A percentile compares a stretch with the other conserved stretches of the same genome.
phyloP scores from a whole-genome alignment of 2,329 filamentous ascomycete genomes.

The Claviceps sorghi region DNA sequence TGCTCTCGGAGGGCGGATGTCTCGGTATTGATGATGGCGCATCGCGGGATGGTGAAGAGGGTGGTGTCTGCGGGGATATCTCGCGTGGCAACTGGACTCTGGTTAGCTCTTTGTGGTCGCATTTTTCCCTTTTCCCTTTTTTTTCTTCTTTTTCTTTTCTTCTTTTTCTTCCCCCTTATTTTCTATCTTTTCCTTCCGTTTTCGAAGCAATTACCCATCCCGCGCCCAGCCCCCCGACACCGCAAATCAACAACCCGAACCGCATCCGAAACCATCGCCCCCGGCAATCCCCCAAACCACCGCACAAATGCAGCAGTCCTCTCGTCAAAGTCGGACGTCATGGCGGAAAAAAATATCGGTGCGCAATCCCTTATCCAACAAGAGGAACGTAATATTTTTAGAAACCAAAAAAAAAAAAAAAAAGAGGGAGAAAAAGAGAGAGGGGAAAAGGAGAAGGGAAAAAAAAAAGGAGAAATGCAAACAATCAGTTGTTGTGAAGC shows the following conservation, averaged over 20 bases:
- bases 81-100: slow-evolving; percentile 45
- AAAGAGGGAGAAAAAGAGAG: too few species aligned
- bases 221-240: slow-evolving; percentile 34
- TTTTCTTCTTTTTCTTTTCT: background rate
- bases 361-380: too few species aligned
- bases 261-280: slow-evolving; percentile 36
- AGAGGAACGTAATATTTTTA: too few species aligned
- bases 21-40: slow-evolving; percentile 53
- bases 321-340: slow-evolving; percentile 20
- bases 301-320: slow-evolving; percentile 31
- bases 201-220: slow-evolving; percentile 29
- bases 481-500: too few species aligned
- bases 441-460: too few species aligned
- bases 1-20: slow-evolving; percentile 53
- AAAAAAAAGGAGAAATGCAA: too few species aligned
- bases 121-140: too few species aligned
- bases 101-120: background rate
- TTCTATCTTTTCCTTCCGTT: too few species aligned
- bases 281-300: slow-evolving; percentile 39
- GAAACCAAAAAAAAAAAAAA: too few species aligned
- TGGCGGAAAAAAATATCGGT: too few species aligned
- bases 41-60: slow-evolving; percentile 66
- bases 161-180: background rate
- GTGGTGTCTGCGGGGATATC: slow-evolving; percentile 62
- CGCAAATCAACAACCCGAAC: slow-evolving; percentile 40